Evolutionary conservation across 2,329 filamentous ascomycete genomes (phyloP).

Genomic region (Fusarium pseudoanthophilum): DNA sequence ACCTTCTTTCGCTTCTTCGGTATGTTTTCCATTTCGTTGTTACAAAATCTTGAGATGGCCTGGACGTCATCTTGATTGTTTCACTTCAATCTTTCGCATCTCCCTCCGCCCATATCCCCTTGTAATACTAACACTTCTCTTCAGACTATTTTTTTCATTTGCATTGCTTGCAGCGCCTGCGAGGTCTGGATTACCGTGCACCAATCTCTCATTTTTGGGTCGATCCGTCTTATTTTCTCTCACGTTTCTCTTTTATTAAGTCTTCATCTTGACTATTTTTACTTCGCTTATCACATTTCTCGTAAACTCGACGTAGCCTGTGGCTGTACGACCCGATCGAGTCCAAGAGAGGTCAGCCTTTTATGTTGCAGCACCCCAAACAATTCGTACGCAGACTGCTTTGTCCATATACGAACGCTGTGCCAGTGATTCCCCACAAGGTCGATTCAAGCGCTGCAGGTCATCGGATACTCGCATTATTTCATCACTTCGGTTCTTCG

Average conservation of each 20-base stretch:
- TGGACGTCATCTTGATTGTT: constrained; percentile 24
- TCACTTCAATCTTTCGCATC: constrained; percentile 30
- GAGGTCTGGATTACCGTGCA: constrained; percentile 43
- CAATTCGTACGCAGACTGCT: constrained; percentile 39
- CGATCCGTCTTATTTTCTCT: constrained; percentile 32
- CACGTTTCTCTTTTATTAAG: constrained; percentile 31
- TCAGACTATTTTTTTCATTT: constrained; percentile 36
- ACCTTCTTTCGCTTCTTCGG: constrained; percentile 16
- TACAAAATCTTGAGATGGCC: constrained; percentile 12
- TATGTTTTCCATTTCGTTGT: constrained; percentile 21
- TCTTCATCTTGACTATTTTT: constrained; percentile 16
- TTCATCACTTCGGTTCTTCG: constrained; percentile 22
- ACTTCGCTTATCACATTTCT: constrained; percentile 16
- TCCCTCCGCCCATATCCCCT: constrained; percentile 7
- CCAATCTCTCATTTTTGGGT: constrained; percentile 33
- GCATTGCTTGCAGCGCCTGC: constrained; percentile 30
- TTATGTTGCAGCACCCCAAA: constrained; percentile 41
- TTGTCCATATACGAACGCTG: constrained; percentile 37
- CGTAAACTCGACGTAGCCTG: constrained; percentile 27
- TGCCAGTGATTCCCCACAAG: constrained; percentile 22
- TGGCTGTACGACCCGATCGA: constrained; percentile 39
- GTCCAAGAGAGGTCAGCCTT: constrained; percentile 31
- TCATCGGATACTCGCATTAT: constrained; percentile 28
- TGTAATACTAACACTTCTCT: constrained; percentile 34
- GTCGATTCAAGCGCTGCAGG: constrained; percentile 19